These are phyloP conservation scores for Lodderomyces parapsilosis DNA, from an alignment of 1,139 yeast species.

Conservation along the genomic window DNA sequence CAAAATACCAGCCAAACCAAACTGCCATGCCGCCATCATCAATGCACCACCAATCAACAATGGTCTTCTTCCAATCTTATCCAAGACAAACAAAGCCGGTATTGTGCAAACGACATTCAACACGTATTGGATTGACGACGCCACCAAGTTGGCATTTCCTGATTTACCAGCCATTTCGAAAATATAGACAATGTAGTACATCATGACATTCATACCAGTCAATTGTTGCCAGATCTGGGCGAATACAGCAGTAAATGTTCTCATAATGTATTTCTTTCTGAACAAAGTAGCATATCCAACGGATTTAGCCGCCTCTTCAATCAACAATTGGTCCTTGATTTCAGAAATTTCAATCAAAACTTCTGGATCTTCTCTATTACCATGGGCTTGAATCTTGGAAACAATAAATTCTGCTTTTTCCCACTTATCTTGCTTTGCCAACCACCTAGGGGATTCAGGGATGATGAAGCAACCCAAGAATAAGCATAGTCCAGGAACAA, in stretches of 20 bases:
- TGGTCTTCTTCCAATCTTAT: slow-evolving; percentile 37
- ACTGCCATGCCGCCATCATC: slow-evolving; percentile 33
- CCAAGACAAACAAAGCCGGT: slow-evolving; percentile 39
- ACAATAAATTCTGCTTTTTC: slow-evolving; percentile 59
- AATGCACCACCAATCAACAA: slow-evolving; percentile 35
- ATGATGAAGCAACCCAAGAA: slow-evolving; percentile 49
- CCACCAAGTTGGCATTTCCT: slow-evolving; percentile 43
- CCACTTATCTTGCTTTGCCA: slow-evolving; percentile 62
- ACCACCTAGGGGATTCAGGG: slow-evolving; percentile 79
- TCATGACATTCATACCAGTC: slow-evolving; percentile 67
- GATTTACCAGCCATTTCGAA: slow-evolving; percentile 56
- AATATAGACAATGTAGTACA: slow-evolving; percentile 61
- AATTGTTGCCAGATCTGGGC: slow-evolving; percentile 64
- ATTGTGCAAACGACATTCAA: slow-evolving; percentile 46
- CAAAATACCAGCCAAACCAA: slow-evolving; percentile 39
- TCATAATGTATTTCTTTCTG: slow-evolving; percentile 43
- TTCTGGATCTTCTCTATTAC: slow-evolving; percentile 50
- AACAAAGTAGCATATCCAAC: slow-evolving; percentile 48
- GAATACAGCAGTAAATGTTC: slow-evolving; percentile 48
- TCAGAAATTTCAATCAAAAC: slow-evolving; percentile 60
- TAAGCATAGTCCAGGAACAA: slow-evolving; percentile 57
- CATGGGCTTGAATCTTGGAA: slow-evolving; percentile 53
- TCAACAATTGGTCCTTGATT: slow-evolving; percentile 49
- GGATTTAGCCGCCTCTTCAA: slow-evolving; percentile 34
- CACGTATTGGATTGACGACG: slow-evolving; percentile 54